phyloP scores from a whole-genome alignment of 495 filamentous ascomycete species.

The Platismatia glauca region DNA sequence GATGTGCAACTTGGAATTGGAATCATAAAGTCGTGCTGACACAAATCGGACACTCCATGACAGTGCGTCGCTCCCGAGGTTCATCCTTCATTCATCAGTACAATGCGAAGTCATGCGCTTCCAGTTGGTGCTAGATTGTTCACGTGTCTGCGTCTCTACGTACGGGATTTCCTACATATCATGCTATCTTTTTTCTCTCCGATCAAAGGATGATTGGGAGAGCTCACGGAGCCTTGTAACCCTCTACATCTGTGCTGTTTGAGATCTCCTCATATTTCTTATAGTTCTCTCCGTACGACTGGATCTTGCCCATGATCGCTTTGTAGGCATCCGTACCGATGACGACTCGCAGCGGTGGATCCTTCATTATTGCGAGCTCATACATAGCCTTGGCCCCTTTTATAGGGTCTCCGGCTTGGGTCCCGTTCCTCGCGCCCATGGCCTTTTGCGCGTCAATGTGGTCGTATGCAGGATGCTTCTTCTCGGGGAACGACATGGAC shows the following conservation, averaged over 20 bases:
- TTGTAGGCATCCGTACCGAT: conserved; percentile 38
- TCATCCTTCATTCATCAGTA: background rate
- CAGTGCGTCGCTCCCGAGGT: too few species aligned
- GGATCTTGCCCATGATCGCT: conserved; percentile 34
- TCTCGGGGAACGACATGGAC: conserved; percentile 30
- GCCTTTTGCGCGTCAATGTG: conserved; percentile 34
- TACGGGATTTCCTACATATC: background rate
- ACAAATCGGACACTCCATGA: background rate
- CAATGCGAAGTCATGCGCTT: background rate
- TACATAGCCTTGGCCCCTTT: conserved; percentile 41
- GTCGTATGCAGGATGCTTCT: conserved; percentile 36
- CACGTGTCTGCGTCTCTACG: background rate
- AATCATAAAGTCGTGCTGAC: background rate
- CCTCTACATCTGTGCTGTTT: conserved; percentile 40
- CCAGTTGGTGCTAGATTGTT: background rate
- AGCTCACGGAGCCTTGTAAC: conserved; percentile 20
- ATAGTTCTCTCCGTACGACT: conserved; percentile 33
- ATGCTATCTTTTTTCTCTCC: background rate
- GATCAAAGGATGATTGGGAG: background rate
- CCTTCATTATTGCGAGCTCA: conserved; percentile 37
- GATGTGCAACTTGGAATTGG: background rate
- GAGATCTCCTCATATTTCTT: conserved; percentile 38
- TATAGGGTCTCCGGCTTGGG: conserved; percentile 36
- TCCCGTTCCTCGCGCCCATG: conserved; percentile 31
- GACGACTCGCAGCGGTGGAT: conserved; percentile 37